A percentile compares a stretch with the other conserved stretches of the same genome.
Conservation (phyloP, 2,329 filamentous ascomycete species). For the Chrysoporthe cubensis region DNA sequence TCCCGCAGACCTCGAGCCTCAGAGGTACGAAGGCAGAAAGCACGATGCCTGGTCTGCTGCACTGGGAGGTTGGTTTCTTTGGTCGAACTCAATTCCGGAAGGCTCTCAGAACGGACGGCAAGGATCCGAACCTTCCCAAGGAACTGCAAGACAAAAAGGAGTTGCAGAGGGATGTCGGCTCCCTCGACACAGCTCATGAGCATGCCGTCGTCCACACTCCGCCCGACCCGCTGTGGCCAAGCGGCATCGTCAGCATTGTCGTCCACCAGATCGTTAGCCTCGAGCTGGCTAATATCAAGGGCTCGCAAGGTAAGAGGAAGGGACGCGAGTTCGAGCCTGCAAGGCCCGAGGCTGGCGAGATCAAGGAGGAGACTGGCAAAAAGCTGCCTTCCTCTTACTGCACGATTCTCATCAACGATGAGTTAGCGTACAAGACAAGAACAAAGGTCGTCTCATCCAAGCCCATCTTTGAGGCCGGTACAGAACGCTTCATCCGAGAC, state of each 20-base stretch:
- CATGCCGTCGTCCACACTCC: conserved; percentile 89
- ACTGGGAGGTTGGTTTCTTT: conserved; percentile 97
- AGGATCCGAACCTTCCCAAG: conserved; percentile 76
- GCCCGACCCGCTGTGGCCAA: conserved; percentile 95
- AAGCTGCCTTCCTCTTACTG: conserved; percentile 90
- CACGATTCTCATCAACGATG: conserved; percentile 87
- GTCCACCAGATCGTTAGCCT: conserved; percentile 95
- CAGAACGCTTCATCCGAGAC: conserved; percentile 88
- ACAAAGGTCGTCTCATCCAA: conserved; percentile 92
- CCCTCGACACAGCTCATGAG: conserved; percentile 72
- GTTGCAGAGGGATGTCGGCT: conserved; percentile 86
- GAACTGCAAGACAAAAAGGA: conserved; percentile 74
- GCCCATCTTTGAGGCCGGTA: conserved; percentile 96
- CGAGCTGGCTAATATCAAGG: conserved; percentile 88
- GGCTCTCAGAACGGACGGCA: conserved; percentile 84
- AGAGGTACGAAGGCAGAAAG: conserved; percentile 81
- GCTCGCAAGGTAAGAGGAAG: conserved; percentile 78
- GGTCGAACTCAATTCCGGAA: conserved; percentile 86
- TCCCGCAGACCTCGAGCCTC: conserved; percentile 82
- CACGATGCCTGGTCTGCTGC: conserved; percentile 88
- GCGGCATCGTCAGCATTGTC: conserved; percentile 82
- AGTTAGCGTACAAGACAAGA: conserved; percentile 88
- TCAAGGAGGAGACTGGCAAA: conserved; percentile 80
- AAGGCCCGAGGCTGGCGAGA: conserved; percentile 77
- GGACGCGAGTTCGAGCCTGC: conserved; percentile 89